Percentiles rank a stretch among this genome's conserved stretches.
Evolutionary conservation across 352 stramenopile genomes (phyloP).

Genomic region (Phytophthora fragariaefolia): DNA sequence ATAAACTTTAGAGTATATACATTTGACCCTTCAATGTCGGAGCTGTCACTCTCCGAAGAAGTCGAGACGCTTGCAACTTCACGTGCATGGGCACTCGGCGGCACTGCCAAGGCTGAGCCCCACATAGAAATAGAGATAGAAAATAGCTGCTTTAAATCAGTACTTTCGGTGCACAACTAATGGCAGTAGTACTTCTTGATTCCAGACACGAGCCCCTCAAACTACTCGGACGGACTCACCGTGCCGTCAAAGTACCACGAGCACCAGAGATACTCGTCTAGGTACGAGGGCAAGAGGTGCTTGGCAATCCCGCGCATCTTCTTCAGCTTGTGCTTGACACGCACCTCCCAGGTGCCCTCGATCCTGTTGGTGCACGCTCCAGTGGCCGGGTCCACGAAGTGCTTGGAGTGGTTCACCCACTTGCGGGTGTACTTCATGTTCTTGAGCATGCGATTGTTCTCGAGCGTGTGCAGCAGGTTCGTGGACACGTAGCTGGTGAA

Average conservation of each 20-base stretch:
- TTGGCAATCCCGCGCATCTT: background rate
- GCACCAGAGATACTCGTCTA: background rate
- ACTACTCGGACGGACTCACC: background rate
- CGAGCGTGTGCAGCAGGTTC: background rate
- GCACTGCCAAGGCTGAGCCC: too few species aligned
- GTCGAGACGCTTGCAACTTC: too few species aligned
- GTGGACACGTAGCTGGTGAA: background rate
- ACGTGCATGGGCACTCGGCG: too few species aligned
- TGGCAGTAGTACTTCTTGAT: background rate
- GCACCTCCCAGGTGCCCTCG: background rate
- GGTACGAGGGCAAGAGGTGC: background rate
- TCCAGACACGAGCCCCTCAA: too few species aligned
- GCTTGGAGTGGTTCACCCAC: conserved; percentile 4
- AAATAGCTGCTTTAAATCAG: too few species aligned
- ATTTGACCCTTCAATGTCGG: conserved; percentile 2
- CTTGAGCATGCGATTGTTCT: conserved; percentile 1
- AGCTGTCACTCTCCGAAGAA: conserved; percentile 3
- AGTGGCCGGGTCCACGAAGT: conserved; percentile 3
- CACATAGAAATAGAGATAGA: too few species aligned
- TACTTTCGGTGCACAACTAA: too few species aligned
- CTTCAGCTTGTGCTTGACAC: background rate
- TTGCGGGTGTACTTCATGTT: background rate
- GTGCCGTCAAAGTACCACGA: background rate
- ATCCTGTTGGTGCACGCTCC: background rate
- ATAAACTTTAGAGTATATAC: conserved; percentile 1